Base-by-base conservation (phyloP, 805 yeast species). In the Zygotorulaspora chibaensis region DNA sequence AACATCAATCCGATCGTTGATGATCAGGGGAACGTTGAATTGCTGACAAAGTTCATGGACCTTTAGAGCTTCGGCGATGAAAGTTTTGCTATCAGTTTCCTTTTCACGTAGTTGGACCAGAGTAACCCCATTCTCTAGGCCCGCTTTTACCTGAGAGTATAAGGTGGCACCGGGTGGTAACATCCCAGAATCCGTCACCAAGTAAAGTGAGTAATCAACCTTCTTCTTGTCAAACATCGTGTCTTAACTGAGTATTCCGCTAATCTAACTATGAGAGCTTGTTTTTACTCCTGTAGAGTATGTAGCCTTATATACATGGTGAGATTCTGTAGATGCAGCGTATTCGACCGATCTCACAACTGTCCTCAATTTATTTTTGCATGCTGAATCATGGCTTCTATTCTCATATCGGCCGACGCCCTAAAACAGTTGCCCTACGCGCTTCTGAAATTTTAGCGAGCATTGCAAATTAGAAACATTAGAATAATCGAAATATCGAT, bases 51-150 rank as follows among this genome's bases (percentile, higher is more conserved):
- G 53, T 41, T 70, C 68, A 51, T 84, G 87, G 16, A 89, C 76
- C 31, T 66, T 64, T 16, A 56, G 36, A 0, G 96, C 96, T 36
- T 80, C 68, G 34, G 68, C 69, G 17, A 87, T 71, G 60, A 89
- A 88, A 3, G 72, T 82, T 23, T 76, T 70, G 0, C 96, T 87
- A 47, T 78, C 84, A 8, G 80, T 62, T 1, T 76, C 66, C 62
- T 89, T 89, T 59, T 90, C 97, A 41, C 97, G 77, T 42, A 90
- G 68, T 65, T 89, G 97, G 2, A 89, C 83, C 12, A 88, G 54
- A 0, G 95, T 87, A 4, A 79, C 90, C 2, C 96, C 96, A 43
- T 79, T 80, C 4, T 73, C 66, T 28, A 88, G 68, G 0, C 95
- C 79, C 18, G 66, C 71, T 52, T 74, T 70, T 3, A 87, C 87